Evolutionary conservation across 495 filamentous ascomycete species (phyloP).

Genomic region (Aspergillus indologenus): DNA sequence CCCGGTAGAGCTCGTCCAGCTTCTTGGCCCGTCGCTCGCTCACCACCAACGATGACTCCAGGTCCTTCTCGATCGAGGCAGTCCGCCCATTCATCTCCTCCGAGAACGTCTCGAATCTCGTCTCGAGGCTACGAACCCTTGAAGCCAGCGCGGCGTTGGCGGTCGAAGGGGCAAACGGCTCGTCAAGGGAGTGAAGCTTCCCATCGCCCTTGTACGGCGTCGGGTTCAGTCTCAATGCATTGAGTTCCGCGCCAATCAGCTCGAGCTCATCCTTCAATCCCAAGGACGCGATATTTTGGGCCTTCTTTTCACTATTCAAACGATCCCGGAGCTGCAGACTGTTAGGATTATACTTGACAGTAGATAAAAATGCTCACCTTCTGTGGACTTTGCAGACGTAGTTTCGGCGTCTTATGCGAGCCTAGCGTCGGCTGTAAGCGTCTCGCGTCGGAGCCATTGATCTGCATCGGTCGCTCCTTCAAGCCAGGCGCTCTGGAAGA

Average conservation of each 20-base stretch:
- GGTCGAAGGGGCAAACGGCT: constrained; percentile 13
- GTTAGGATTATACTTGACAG: not conserved
- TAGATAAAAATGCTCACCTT: constrained; percentile 46
- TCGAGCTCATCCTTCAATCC: constrained; percentile 72
- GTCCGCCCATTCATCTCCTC: constrained; percentile 59
- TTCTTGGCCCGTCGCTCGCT: constrained; percentile 76
- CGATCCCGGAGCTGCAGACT: constrained; percentile 68
- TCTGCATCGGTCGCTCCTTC: constrained; percentile 49
- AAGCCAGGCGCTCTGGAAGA: constrained; percentile 43
- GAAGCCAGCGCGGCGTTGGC: constrained; percentile 46
- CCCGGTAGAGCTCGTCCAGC: constrained; percentile 85
- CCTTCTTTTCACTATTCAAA: constrained; percentile 73
- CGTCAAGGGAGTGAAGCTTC: constrained; percentile 14
- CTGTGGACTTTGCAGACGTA: constrained; percentile 85
- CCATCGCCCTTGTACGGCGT: constrained; percentile 21
- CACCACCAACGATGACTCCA: constrained; percentile 65
- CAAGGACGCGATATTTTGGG: constrained; percentile 64
- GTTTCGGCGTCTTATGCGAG: constrained; percentile 53
- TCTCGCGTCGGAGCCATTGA: constrained; percentile 36
- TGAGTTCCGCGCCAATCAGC: constrained; percentile 80
- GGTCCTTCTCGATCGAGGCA: constrained; percentile 59
- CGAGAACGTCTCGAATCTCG: constrained; percentile 57
- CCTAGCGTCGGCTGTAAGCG: constrained; percentile 35
- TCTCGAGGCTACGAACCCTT: constrained; percentile 62
- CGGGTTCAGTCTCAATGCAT: constrained; percentile 48